Evolutionary conservation across 768 basidiomycete genomes (phyloP), one percentile per base, ranked within the genome.

Genomic region (Strobilomyces dryophilus): DNA sequence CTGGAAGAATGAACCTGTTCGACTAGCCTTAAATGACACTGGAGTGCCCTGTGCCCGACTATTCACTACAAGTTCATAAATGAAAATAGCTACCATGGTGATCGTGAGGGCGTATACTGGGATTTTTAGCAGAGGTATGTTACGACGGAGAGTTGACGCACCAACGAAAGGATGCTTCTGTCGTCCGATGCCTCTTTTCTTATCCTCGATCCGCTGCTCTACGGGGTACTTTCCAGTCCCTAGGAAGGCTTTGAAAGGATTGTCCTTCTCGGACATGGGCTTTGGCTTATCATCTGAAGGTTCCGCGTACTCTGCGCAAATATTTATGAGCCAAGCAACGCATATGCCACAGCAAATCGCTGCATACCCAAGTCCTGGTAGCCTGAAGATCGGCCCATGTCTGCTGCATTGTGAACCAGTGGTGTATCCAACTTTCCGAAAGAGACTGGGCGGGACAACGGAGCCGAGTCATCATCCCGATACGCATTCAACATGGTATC

Each of bases 61-160:
- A 64, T 97, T 95, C 21, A 82, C 74, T 20, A 92, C 81, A 20
- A 95, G 76, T 68, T 95, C 94, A 60, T 87, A 87, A n/a, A 95
- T 84, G 61, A 95, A 82, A 8, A 90, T 74, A 5, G 74, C 81
- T 29, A 82, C 65, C 92, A 95, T 92, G 15, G 72, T 78, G 50
- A 69, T 71, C 15, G 88, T 83, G 53, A 88, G 68, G 1, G 66
- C 62, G 76, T 83, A 97, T 12, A 84, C 87, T 84, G 64, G 42
- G 8, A 31, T 31, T 17, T 45, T 65, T 29, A 57, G 47, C 24
- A 47, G 4, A 39, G 26, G 8, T 6, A 52, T 20, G 8, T 21
- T 37, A 8, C 5, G 17, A 41, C 11, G 21, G 12, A 9, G 35
- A 37, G 12, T 20, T 1, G 29, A 73, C 81, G 55, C 54, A 92